phyloP scores from a whole-genome alignment of 768 basidiomycete species.

The Saitozyma sp. region DNA sequence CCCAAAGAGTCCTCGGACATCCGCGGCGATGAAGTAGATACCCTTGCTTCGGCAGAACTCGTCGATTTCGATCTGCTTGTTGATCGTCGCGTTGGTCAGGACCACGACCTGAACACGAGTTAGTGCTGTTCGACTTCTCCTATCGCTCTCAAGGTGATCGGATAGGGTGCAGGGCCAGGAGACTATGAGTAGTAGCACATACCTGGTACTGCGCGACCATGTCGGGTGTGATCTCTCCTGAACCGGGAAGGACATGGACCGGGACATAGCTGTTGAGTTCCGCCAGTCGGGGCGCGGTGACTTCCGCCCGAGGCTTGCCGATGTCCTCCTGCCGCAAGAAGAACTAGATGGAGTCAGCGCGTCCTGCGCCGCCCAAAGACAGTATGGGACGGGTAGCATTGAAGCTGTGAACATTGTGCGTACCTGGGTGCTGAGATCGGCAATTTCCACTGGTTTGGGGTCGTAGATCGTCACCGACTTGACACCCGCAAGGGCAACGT shows the following conservation, averaged over 20 bases:
- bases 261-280: slow-evolving; percentile 97
- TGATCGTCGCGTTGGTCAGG: slow-evolving; percentile 71
- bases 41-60: slow-evolving; percentile 89
- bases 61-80: slow-evolving; percentile 90
- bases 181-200: slow-evolving; percentile 32
- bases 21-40: slow-evolving; percentile 86
- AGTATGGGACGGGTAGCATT: background rate
- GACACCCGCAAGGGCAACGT: slow-evolving; percentile 90
- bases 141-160: too few relatives aligned
- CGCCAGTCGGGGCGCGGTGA: slow-evolving; percentile 80
- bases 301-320: slow-evolving; percentile 82
- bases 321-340: slow-evolving; percentile 85
- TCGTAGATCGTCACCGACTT: slow-evolving; percentile 96
- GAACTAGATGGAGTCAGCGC: slow-evolving; percentile 61
- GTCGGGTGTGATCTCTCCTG: slow-evolving; percentile 73
- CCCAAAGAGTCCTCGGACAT: slow-evolving; percentile 93
- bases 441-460: slow-evolving; percentile 80
- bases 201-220: slow-evolving; percentile 87
- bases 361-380: background rate
- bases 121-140: too few relatives aligned
- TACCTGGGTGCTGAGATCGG: slow-evolving; percentile 90
- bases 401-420: background rate
- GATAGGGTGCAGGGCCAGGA: too few relatives aligned
- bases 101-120: slow-evolving; percentile 70
- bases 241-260: slow-evolving; percentile 78